A percentile compares a stretch with the other conserved stretches of the same genome.
These are phyloP conservation scores for Plantago major DNA, from an alignment of 257 asterid genomes.

Conservation along the genomic window DNA sequence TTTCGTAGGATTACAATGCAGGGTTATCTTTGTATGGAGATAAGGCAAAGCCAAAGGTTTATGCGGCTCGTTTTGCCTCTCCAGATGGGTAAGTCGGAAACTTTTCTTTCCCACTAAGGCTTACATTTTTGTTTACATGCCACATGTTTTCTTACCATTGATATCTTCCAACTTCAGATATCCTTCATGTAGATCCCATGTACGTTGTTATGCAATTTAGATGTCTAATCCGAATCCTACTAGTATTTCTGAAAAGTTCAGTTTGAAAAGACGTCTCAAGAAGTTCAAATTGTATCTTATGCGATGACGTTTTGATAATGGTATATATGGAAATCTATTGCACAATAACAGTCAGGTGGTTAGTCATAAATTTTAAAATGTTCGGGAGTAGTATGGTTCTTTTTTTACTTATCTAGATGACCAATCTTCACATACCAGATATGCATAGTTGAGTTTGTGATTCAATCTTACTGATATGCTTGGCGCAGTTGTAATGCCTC, in stretches of 20 bases:
- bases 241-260: too few species aligned
- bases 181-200: neutral
- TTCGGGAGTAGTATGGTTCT: neutral
- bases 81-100: conserved; percentile 62
- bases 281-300: neutral
- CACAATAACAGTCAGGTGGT: neutral
- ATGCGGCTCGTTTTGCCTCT: conserved; percentile 89
- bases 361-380: neutral
- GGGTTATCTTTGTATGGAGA: conserved; percentile 92
- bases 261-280: too few species aligned
- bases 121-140: too few species aligned
- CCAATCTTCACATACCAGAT: neutral
- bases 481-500: conserved; percentile 1
- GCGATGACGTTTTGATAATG: neutral
- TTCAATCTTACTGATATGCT: neutral
- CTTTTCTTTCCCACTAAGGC: too few species aligned
- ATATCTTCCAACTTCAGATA: neutral
- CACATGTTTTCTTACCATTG: too few species aligned
- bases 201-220: too few species aligned
- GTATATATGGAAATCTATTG: neutral
- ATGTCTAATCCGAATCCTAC: too few species aligned
- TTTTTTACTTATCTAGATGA: conserved; percentile 2
- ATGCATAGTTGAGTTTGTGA: neutral
- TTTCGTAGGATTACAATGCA: conserved; percentile 60
- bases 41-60: conserved; percentile 81